These are phyloP conservation scores for Candida maltosa DNA, from an alignment of 805 yeast species.

Conservation along the genomic window DNA sequence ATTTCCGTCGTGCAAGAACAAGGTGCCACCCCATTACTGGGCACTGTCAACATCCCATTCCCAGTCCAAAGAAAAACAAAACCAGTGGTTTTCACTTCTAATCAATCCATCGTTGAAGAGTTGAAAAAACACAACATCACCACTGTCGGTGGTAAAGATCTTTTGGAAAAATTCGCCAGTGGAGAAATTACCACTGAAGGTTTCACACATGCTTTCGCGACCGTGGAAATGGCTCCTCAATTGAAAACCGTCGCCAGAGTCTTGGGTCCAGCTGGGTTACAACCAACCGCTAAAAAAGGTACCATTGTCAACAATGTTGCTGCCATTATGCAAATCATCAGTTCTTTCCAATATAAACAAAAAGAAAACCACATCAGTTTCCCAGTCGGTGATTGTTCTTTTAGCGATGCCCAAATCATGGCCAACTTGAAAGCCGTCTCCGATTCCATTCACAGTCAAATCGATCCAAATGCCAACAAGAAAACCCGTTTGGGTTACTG, in stretches of 20 bases:
- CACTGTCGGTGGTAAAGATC: slow-evolving; percentile 68
- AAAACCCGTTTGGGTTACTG: slow-evolving; percentile 71
- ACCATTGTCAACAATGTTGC: slow-evolving; percentile 68
- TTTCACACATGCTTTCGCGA: slow-evolving; percentile 77
- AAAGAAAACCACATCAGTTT: slow-evolving; percentile 55
- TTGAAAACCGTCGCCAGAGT: slow-evolving; percentile 69
- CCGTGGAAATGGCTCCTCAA: slow-evolving; percentile 71
- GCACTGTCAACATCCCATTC: slow-evolving; percentile 68
- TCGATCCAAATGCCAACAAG: slow-evolving; percentile 53
- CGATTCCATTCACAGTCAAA: slow-evolving; percentile 46
- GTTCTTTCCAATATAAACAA: slow-evolving; percentile 79
- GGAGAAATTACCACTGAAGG: slow-evolving; percentile 42
- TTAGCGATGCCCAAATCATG: slow-evolving; percentile 72
- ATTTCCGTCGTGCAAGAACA: slow-evolving; percentile 66
- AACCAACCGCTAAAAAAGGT: slow-evolving; percentile 85
- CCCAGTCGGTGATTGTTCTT: slow-evolving; percentile 74
- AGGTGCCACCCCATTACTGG: slow-evolving; percentile 74
- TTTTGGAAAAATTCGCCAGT: slow-evolving; percentile 63
- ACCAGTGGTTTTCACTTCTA: slow-evolving; percentile 66
- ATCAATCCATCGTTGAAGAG: slow-evolving; percentile 47
- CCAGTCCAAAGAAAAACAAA: slow-evolving; percentile 59
- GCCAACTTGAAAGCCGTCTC: slow-evolving; percentile 68
- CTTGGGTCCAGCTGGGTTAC: slow-evolving; percentile 84
- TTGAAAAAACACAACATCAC: slow-evolving; percentile 61
- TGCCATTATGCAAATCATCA: slow-evolving; percentile 52